Base-by-base conservation (phyloP, 1,284 basidiomycete genomes). In the Malassezia globosa region DNA sequence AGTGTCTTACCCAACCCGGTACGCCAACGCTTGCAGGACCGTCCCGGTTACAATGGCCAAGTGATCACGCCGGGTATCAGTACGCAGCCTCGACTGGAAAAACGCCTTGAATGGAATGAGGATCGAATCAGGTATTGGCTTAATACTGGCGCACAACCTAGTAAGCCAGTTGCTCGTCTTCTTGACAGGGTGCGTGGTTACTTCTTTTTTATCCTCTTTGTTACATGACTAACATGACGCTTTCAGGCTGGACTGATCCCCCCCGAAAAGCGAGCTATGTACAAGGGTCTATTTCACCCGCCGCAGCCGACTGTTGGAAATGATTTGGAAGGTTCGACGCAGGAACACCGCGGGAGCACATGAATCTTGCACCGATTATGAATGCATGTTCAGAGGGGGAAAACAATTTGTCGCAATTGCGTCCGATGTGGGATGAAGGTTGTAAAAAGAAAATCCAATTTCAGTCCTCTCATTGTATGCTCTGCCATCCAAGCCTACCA, bases 111-210 rank as follows among this genome's bases (percentile, higher is more conserved):
- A 67, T 94, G 87, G 88, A 87, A 87, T 73, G 82, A 83, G 36
- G 81, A 85, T 56, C 80, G 90, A 69, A 87, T 96, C 73, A 79
- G 77, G 52, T 87, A 88, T 70, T 96, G 90, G 90, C 73, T 96
- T 24, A 76, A 77, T 25, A 80, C 84, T 21, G 90, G 88, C 2
- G 90, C 90, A 26, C 75, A 81, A 59, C 90, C 90, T 0, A 84
- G 81, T 39, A 81, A 81, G 60, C 78, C 82, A 5, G 86, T 85
- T 3, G 80, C 84, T 24, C 82, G 78, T 62, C 64, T 95, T 54
- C 73, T 96, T 60, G 82, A 85, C 69, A 76, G 81, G 76, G 89
- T 89, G 67, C 65, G 85, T 79, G 23, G n/a, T 19, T 25, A n/a
- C 11, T 10, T 25, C 4, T 29, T 16, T 39, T 5, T 31, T 23